Conservation (phyloP, 305 asterid species). For the Solanum chacoense region DNA sequence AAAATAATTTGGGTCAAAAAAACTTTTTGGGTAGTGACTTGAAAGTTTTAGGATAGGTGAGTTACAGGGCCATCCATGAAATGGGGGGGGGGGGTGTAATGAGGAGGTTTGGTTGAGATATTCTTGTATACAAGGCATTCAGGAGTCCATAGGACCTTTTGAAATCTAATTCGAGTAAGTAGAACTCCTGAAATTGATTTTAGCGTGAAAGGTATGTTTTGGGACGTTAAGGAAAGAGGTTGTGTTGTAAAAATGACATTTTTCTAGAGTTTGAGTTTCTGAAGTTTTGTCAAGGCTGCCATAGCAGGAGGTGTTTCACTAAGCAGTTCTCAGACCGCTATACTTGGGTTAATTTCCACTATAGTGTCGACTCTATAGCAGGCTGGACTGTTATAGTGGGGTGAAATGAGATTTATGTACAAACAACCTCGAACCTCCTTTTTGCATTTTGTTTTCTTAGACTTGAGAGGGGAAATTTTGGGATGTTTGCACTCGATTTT, state of each 20-base stretch:
- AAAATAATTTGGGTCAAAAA: too few species aligned
- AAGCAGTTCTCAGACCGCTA: not conserved
- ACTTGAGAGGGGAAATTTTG: not conserved
- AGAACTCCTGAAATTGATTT: too few species aligned
- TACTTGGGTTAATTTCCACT: not conserved
- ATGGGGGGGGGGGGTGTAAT: too few species aligned
- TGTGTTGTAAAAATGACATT: not conserved
- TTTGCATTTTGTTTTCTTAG: not conserved
- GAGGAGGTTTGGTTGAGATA: not conserved
- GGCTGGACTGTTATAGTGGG: not conserved
- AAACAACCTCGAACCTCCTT: not conserved
- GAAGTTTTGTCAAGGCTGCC: not conserved
- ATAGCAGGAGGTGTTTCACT: not conserved
- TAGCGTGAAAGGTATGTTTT: fast-evolving
- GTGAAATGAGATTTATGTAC: not conserved
- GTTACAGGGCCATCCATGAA: not conserved
- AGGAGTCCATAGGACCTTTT: not conserved
- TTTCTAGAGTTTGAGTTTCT: not conserved
- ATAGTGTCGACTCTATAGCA: not conserved
- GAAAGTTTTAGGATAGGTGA: not conserved
- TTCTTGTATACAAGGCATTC: not conserved
- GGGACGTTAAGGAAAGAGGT: not conserved
- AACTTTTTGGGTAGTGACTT: not conserved
- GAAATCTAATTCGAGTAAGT: too few species aligned
- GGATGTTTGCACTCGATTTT: not conserved